Conservation (phyloP, 2,329 filamentous ascomycete species). For the Stagonosporopsis chrysanthemi region DNA sequence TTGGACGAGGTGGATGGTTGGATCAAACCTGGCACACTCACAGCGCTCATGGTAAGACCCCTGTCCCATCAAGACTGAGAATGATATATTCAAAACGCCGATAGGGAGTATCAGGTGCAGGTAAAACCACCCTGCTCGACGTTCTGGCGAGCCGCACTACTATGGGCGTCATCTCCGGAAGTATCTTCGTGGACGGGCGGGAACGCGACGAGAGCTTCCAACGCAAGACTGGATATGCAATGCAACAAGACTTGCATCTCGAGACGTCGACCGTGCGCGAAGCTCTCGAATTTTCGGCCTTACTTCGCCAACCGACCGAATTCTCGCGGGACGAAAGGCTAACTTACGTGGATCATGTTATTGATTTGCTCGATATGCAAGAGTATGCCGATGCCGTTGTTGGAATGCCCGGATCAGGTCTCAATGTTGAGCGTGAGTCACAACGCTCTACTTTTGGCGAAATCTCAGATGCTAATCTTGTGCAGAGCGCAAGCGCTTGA, state of each 20-base stretch:
- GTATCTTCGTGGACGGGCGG: constrained; percentile 38
- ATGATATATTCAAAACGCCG: background rate
- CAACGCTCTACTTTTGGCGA: constrained; percentile 38
- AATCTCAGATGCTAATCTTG: background rate
- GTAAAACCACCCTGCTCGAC: constrained; percentile 89
- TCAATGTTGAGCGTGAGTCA: constrained; percentile 55
- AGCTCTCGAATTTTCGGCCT: constrained; percentile 55
- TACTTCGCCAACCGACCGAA: constrained; percentile 28
- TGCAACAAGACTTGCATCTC: constrained; percentile 63
- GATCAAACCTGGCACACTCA: constrained; percentile 62
- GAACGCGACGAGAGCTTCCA: constrained; percentile 77
- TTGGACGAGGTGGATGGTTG: constrained; percentile 62
- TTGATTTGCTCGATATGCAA: constrained; percentile 27
- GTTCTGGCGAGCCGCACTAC: constrained; percentile 60
- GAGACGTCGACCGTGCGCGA: constrained; percentile 43
- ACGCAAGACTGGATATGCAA: constrained; percentile 86
- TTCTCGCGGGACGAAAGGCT: constrained; percentile 24
- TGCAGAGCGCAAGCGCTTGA: constrained; percentile 66
- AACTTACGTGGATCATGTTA: constrained; percentile 30
- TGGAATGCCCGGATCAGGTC: constrained; percentile 25
- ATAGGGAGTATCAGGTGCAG: constrained; percentile 81
- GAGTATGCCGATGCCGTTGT: constrained; percentile 33
- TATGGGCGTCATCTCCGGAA: constrained; percentile 38
- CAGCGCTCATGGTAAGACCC: constrained; percentile 49
- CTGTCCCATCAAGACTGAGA: background rate